A percentile compares a stretch with the other conserved stretches of the same genome.
Conservation (phyloP, 768 basidiomycete species). For the Coprinopsis sp. region DNA sequence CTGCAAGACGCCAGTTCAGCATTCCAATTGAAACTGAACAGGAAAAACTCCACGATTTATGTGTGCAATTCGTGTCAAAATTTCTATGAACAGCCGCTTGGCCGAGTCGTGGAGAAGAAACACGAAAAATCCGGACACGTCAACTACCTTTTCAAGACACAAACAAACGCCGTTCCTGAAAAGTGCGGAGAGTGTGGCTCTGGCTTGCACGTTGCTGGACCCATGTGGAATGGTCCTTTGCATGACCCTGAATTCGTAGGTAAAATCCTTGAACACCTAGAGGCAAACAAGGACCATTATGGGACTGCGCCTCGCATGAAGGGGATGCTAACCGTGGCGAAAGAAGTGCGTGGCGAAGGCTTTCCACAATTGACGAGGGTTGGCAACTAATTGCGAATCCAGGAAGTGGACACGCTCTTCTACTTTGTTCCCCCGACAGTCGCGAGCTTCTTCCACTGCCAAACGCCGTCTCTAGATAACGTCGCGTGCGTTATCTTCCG, state of each 20-base stretch:
- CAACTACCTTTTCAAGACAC: slow-evolving; percentile 69
- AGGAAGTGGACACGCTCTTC: slow-evolving; percentile 79
- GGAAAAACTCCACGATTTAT: slow-evolving; percentile 83
- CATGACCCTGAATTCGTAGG: slow-evolving; percentile 73
- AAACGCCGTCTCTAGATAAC: slow-evolving; percentile 69
- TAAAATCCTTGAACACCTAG: slow-evolving; percentile 72
- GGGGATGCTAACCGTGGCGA: slow-evolving; percentile 91
- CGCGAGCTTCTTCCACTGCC: slow-evolving; percentile 77
- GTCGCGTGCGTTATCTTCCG: slow-evolving; percentile 46
- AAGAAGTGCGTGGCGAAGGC: slow-evolving; percentile 53
- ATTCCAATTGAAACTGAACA: slow-evolving; percentile 27
- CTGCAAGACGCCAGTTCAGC: neutral
- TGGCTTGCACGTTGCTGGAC: slow-evolving; percentile 81
- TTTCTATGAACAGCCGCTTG: slow-evolving; percentile 82
- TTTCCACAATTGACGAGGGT: neutral
- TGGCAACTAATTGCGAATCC: neutral
- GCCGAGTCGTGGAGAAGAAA: slow-evolving; percentile 60
- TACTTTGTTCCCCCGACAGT: slow-evolving; percentile 85
- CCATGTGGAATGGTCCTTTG: slow-evolving; percentile 93
- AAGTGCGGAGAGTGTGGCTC: slow-evolving; percentile 83
- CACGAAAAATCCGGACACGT: slow-evolving; percentile 50
- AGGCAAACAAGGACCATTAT: slow-evolving; percentile 57
- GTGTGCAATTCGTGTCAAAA: slow-evolving; percentile 83
- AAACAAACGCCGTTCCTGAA: slow-evolving; percentile 54
- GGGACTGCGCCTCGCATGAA: slow-evolving; percentile 83